Percentiles rank a stretch among this genome's conserved stretches.
Conservation (phyloP, 2,329 filamentous ascomycete genomes). For the Didymella pomorum region DNA sequence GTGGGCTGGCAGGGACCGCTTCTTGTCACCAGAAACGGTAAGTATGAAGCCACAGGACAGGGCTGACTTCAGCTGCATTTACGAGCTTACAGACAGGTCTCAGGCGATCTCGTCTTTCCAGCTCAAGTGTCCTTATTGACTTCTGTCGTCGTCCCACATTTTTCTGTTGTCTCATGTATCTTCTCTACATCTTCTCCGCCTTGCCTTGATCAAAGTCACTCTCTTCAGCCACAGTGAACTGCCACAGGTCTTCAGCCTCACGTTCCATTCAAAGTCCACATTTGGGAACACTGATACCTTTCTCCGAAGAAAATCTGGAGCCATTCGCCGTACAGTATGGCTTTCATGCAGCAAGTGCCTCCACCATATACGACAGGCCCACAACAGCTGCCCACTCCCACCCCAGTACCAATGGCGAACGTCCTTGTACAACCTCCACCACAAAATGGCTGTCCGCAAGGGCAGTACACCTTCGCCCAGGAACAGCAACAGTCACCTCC, state of each 20-base stretch:
- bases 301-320: neutral
- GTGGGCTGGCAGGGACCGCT: neutral
- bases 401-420: neutral
- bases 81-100: neutral
- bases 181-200: neutral
- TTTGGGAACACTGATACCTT: neutral
- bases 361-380: neutral
- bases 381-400: neutral
- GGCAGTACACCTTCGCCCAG: neutral
- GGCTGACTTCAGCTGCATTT: conserved; percentile 26
- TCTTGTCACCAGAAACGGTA: conserved; percentile 28
- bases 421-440: neutral
- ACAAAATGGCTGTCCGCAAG: neutral
- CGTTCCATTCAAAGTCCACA: neutral
- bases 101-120: neutral
- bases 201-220: conserved; percentile 18
- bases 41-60: conserved; percentile 36
- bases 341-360: neutral
- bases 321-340: neutral
- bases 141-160: neutral
- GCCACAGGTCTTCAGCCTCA: conserved; percentile 17
- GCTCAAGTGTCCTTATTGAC: neutral
- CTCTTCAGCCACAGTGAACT: conserved; percentile 20
- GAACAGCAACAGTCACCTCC: neutral
- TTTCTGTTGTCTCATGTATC: neutral